Base-by-base conservation (phyloP, 2,329 filamentous ascomycete species). In the Pseudonectria foliicola region DNA sequence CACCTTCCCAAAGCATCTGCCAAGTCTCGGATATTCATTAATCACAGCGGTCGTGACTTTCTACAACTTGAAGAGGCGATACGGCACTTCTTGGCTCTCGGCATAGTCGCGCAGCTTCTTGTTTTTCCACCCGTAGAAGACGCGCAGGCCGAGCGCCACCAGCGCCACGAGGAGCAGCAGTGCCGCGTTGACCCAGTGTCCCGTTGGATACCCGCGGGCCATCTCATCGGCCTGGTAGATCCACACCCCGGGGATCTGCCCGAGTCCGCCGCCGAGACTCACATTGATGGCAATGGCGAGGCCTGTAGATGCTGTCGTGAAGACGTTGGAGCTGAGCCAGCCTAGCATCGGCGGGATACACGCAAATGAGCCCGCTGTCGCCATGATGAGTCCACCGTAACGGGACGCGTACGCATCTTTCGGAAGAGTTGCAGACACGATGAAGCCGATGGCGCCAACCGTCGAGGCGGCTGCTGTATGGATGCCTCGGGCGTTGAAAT, bases 241-340 rank as follows among this genome's bases (percentile, higher is more conserved):
- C 80, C 80, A 86, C 1, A 84, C 78, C 0, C 80, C 82, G 0
- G 77, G 72, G 27, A 86, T 85, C 55, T 85, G 81, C 0, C 82
- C 81, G 0, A 80, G 68, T 0, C 79, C 80, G 0, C 79, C 80
- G 31, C 70, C 70, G 21, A 82, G 68, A 2, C 75, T 77, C 12
- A 85, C 73, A 43, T 85, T 85, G 42, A 86, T 59, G 1, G 80
- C 82, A 36, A 85, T 81, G 2, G 80, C 81, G 10, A 86, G 66
- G 0, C 81, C 81, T 0, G 75, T 74, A 0, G 79, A 71, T 0
- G 75, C 74, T 0, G 81, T 84, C 35, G 69, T 76, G 50, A 73
- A 74, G 31, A 83, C 63, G 50, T 86, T 86, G 27, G 74, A 77
- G 7, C 75, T 77, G 6, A 85, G 62, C 80, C 80, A 84, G n/a